Conservation (phyloP, 305 asterid genomes). For the Andrographis paniculata region DNA sequence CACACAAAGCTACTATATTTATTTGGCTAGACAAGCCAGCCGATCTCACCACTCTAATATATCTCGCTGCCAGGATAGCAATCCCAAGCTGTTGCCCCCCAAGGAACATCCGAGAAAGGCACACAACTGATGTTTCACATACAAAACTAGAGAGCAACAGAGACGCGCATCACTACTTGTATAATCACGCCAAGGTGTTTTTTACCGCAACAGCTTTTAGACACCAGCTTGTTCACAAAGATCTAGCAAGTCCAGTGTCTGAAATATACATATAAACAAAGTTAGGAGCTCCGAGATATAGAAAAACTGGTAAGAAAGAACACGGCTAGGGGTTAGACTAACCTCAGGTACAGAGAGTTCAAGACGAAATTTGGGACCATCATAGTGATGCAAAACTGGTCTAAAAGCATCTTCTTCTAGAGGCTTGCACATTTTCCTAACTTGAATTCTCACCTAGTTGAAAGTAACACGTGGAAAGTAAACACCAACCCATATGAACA, state of each 20-base stretch:
- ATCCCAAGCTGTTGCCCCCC: slow-evolving; percentile 74
- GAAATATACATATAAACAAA: slow-evolving; percentile 16
- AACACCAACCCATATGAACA: slow-evolving; percentile 5
- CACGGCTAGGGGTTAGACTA: slow-evolving; percentile 9
- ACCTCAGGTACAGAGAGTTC: slow-evolving; percentile 96
- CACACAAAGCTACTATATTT: slow-evolving; percentile 26
- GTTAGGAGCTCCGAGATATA: neutral
- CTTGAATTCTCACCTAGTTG: slow-evolving; percentile 60
- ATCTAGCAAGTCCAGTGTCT: slow-evolving; percentile 88
- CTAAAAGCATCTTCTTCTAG: slow-evolving; percentile 95
- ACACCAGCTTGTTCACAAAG: slow-evolving; percentile 80
- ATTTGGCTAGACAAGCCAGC: slow-evolving; percentile 34
- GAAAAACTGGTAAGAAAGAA: neutral
- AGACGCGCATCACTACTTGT: slow-evolving; percentile 24
- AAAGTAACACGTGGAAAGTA: slow-evolving; percentile 10
- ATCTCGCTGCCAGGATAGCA: slow-evolving; percentile 34
- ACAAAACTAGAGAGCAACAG: slow-evolving; percentile 29
- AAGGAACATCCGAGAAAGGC: slow-evolving; percentile 39
- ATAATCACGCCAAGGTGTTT: slow-evolving; percentile 14
- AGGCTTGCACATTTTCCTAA: slow-evolving; percentile 73
- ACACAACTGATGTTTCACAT: slow-evolving; percentile 23
- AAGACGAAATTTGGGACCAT: slow-evolving; percentile 96
- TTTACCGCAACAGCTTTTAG: slow-evolving; percentile 21
- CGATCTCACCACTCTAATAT: slow-evolving; percentile 23
- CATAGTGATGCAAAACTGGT: slow-evolving; percentile 93